These are phyloP conservation scores for Phlebiopsis gigantea DNA, from an alignment of 768 basidiomycete genomes.

Conservation along the genomic window DNA sequence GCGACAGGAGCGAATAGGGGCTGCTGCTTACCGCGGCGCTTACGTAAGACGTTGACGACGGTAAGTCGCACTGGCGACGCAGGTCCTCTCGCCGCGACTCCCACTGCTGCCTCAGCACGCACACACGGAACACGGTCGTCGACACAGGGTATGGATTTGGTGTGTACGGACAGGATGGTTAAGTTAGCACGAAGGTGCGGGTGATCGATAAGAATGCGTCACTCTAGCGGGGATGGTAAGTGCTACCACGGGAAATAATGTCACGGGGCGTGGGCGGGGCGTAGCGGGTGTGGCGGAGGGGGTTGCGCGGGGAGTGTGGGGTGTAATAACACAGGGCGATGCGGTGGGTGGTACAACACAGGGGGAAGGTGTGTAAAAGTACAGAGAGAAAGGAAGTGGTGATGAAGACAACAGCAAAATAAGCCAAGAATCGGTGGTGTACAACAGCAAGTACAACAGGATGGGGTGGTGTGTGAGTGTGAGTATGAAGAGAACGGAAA, in stretches of 20 bases:
- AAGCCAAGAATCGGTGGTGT: constrained; percentile 1
- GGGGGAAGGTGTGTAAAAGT: constrained; percentile 8
- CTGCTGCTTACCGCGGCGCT: neutral
- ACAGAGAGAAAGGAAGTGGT: constrained; percentile 5
- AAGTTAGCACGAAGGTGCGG: neutral
- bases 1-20: neutral
- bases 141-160: neutral
- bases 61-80: neutral
- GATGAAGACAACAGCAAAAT: constrained; percentile 7
- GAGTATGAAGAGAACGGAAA: neutral
- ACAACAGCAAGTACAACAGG: constrained; percentile 17
- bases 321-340: neutral
- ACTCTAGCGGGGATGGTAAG: constrained; percentile 10
- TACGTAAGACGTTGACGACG: constrained; percentile 4
- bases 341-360: neutral
- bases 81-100: neutral
- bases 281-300: neutral
- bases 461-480: constrained; percentile 6
- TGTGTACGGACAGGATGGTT: neutral
- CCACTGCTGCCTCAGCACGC: no score
- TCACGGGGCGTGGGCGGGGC: constrained; percentile 5
- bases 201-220: neutral
- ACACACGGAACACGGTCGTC: neutral
- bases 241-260: constrained; percentile 14
- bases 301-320: neutral